A percentile compares a stretch with the other conserved stretches of the same genome.
Evolutionary conservation across 495 filamentous ascomycete species (phyloP).

Genomic region (Mytilinidion resinicola): DNA sequence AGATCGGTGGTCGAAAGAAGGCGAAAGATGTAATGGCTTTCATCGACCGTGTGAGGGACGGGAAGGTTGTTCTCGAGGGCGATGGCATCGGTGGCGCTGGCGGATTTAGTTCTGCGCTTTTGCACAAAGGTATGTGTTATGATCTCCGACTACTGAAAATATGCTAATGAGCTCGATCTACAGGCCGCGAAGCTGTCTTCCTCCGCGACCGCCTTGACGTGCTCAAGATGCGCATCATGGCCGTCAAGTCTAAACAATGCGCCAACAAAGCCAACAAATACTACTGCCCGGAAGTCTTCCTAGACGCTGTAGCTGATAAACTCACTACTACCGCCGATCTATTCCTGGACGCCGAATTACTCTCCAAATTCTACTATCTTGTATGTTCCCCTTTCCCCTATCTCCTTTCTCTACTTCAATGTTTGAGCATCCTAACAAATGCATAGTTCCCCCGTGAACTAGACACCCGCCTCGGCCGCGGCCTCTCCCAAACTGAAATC

Average conservation of each 20-base stretch:
- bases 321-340: conserved; percentile 90
- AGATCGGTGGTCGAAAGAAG: conserved; percentile 72
- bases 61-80: conserved; percentile 75
- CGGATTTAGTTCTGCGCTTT: conserved; percentile 77
- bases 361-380: conserved; percentile 94
- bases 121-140: conserved; percentile 60
- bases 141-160: background rate
- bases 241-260: conserved; percentile 84
- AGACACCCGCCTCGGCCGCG: conserved; percentile 76
- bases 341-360: conserved; percentile 94
- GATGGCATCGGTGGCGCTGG: conserved; percentile 79
- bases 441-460: conserved; percentile 78
- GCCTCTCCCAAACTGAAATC: conserved; percentile 68
- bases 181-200: conserved; percentile 88
- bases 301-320: conserved; percentile 94
- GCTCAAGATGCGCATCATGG: conserved; percentile 80
- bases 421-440: background rate
- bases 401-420: background rate
- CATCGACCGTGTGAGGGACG: conserved; percentile 79
- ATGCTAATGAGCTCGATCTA: background rate
- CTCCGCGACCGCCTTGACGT: conserved; percentile 83
- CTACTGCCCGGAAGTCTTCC: conserved; percentile 93
- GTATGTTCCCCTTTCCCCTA: conserved; percentile 23
- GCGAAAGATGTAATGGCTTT: conserved; percentile 84
- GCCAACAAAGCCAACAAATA: conserved; percentile 78